phyloP scores from a whole-genome alignment of 2,329 filamentous ascomycete species.

The Trichoderma cornu-damae region DNA sequence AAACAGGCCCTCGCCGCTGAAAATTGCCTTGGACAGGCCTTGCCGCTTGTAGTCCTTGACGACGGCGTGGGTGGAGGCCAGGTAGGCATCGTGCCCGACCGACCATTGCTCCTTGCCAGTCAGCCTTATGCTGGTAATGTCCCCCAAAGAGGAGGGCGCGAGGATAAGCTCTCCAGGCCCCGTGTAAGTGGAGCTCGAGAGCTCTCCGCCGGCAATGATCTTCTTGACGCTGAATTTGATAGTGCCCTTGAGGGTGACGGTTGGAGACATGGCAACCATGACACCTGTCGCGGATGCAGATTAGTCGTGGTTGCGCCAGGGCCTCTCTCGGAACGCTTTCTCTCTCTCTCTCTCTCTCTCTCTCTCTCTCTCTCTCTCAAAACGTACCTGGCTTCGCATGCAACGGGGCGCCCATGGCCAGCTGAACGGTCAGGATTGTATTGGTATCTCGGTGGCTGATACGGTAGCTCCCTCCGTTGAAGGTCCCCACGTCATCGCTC shows the following conservation, averaged over 20 bases:
- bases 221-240: constrained; percentile 90
- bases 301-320: neutral
- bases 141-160: constrained; percentile 73
- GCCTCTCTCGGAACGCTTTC: neutral
- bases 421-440: constrained; percentile 79
- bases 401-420: constrained; percentile 84
- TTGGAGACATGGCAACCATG: constrained; percentile 94
- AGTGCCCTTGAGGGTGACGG: constrained; percentile 74
- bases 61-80: constrained; percentile 82
- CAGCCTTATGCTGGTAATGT: constrained; percentile 76
- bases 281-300: constrained; percentile 49
- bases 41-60: constrained; percentile 84
- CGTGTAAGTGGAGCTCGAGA: constrained; percentile 73
- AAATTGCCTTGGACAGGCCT: constrained; percentile 82
- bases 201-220: constrained; percentile 74
- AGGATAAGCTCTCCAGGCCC: constrained; percentile 88
- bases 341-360: no score
- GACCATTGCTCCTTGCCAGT: constrained; percentile 71
- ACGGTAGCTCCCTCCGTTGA: constrained; percentile 91
- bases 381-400: constrained; percentile 65
- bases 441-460: constrained; percentile 92
- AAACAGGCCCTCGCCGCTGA: constrained; percentile 87
- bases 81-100: constrained; percentile 79
- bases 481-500: constrained; percentile 85
- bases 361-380: no score